These are phyloP conservation scores for Nannizzia gypsea DNA, from an alignment of 2,329 filamentous ascomycete genomes.

Conservation along the genomic window DNA sequence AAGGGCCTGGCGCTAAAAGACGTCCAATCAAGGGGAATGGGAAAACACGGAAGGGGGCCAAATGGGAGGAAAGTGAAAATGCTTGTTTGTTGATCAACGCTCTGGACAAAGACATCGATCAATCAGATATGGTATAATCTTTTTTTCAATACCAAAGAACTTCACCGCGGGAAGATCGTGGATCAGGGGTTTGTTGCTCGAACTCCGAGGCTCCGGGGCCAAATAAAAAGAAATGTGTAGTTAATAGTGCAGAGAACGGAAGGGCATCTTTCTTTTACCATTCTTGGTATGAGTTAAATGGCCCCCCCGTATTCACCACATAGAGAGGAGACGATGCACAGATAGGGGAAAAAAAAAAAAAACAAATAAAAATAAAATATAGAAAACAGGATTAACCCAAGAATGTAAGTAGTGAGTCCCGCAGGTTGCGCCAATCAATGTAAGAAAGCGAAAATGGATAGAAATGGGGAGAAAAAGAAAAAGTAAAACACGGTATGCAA, in stretches of 20 bases:
- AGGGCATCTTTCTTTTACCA: background rate
- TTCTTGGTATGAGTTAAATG: background rate
- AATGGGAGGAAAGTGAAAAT: background rate
- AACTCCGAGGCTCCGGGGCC: constrained; percentile 1
- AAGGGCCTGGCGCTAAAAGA: background rate
- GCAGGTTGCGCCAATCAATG: background rate
- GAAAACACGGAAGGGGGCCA: constrained; percentile 2
- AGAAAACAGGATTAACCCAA: background rate
- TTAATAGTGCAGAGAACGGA: background rate
- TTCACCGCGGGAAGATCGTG: background rate
- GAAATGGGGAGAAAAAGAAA: background rate
- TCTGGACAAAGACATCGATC: background rate
- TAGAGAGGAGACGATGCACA: background rate
- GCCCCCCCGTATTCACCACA: background rate
- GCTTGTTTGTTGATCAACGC: background rate
- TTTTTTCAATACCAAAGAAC: background rate
- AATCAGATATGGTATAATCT: background rate
- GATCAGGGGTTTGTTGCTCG: background rate
- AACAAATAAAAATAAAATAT: background rate
- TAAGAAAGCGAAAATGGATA: background rate
- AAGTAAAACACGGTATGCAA: background rate
- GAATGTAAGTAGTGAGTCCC: background rate
- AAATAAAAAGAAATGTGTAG: background rate
- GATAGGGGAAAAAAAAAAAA: background rate
- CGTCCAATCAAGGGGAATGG: background rate